These are phyloP conservation scores for Microsporum audouinii DNA, from an alignment of 2,329 filamentous ascomycete genomes.

Conservation along the genomic window DNA sequence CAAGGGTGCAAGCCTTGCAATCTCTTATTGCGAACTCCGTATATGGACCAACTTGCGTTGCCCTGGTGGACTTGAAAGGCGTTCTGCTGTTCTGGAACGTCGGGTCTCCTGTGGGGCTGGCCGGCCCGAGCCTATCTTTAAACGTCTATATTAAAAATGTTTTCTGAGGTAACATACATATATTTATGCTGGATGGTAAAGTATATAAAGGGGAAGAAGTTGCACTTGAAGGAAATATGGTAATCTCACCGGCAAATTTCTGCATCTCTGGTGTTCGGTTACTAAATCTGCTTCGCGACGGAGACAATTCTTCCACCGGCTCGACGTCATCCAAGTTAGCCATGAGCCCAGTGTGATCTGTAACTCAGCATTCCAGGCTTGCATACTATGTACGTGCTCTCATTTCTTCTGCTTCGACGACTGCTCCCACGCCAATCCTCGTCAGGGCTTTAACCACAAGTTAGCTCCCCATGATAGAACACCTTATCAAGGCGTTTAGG, in stretches of 20 bases:
- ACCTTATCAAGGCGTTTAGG: slow-evolving; percentile 7
- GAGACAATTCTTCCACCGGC: background rate
- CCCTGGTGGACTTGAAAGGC: background rate
- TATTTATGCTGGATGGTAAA: background rate
- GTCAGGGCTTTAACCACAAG: background rate
- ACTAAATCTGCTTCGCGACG: too few species aligned
- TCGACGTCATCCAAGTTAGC: slow-evolving; percentile 12
- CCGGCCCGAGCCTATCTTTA: background rate
- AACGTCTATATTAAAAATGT: background rate
- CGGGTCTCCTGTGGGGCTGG: background rate
- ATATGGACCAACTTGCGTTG: background rate
- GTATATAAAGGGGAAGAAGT: background rate
- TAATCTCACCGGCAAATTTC: background rate
- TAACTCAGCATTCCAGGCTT: slow-evolving; percentile 18
- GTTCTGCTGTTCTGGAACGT: background rate
- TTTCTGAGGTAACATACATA: background rate
- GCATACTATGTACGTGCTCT: slow-evolving; percentile 12
- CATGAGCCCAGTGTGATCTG: slow-evolving; percentile 19
- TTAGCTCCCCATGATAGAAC: slow-evolving; percentile 4
- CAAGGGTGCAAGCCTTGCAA: background rate
- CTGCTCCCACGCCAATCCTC: background rate
- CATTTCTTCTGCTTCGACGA: slow-evolving; percentile 7
- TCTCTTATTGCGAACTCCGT: background rate
- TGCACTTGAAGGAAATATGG: background rate
- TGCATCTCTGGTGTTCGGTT: background rate